Conservation (phyloP, 1,284 basidiomycete genomes). For the Pseudozyma flocculosa region DNA sequence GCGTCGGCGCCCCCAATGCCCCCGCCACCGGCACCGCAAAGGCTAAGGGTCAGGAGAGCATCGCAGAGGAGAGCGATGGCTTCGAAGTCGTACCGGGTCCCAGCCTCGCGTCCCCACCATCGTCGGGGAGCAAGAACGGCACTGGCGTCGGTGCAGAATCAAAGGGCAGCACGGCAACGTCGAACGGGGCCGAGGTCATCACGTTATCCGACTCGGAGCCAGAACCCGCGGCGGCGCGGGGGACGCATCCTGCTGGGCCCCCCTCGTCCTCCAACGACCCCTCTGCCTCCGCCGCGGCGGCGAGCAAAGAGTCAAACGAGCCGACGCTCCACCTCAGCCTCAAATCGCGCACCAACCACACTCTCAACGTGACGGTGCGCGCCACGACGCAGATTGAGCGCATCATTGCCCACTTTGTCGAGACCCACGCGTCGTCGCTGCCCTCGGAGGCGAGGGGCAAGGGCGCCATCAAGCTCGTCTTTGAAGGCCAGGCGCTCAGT, state of each 20-base stretch:
- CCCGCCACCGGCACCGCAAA: no score
- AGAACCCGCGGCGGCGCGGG: no score
- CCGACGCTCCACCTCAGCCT: neutral
- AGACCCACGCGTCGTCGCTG: conserved; percentile 6
- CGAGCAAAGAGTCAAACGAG: neutral
- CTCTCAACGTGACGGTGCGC: conserved; percentile 24
- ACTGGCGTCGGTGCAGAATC: no score
- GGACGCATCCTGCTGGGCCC: no score
- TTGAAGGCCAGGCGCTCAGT: conserved; percentile 26
- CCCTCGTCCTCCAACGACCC: no score
- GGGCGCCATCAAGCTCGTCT: conserved; percentile 5
- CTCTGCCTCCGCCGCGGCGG: neutral
- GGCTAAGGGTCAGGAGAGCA: no score
- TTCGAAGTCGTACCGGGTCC: neutral
- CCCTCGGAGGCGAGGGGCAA: no score
- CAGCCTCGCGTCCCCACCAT: no score
- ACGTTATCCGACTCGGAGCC: conserved; percentile 12
- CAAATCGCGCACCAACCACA: neutral
- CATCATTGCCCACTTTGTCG: conserved; percentile 34
- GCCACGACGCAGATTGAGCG: conserved; percentile 24
- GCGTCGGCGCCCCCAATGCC: neutral
- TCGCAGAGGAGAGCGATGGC: neutral
- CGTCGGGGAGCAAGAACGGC: neutral
- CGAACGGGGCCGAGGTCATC: no score
- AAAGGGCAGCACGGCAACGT: neutral